phyloP scores from a whole-genome alignment of 331 rosid genomes.

The Prunus yedoensis region DNA sequence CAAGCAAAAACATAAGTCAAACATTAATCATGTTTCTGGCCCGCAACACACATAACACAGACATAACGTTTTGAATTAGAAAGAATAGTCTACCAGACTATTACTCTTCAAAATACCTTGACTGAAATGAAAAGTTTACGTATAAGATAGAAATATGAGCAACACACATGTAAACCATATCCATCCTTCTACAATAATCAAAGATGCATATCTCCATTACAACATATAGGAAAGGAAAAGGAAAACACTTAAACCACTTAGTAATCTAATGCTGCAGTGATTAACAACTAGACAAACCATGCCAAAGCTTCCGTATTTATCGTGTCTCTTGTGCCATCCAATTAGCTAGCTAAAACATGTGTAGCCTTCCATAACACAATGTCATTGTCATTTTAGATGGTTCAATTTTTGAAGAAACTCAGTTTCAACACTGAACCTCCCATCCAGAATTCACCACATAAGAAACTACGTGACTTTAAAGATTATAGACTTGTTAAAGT shows the following conservation, averaged over 20 bases:
- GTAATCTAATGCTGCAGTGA: neutral
- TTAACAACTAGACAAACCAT: neutral
- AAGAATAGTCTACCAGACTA: too few species aligned
- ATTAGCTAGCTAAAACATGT: neutral
- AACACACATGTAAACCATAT: neutral
- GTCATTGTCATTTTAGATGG: neutral
- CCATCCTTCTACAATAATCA: neutral
- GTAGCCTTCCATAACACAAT: neutral
- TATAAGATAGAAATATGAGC: neutral
- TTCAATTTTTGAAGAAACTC: neutral
- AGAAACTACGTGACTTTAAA: neutral
- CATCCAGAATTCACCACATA: neutral
- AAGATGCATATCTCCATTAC: neutral
- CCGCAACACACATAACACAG: neutral
- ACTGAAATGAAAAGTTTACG: neutral
- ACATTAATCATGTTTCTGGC: too few species aligned
- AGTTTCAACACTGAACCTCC: conserved; percentile 2
- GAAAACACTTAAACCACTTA: too few species aligned
- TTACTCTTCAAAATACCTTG: neutral
- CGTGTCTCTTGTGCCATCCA: neutral
- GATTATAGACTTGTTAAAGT: neutral
- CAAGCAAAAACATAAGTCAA: neutral
- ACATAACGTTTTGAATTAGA: too few species aligned
- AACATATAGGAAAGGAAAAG: too few species aligned
- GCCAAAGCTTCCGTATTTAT: neutral